Evolutionary conservation across 78 protist genomes (phyloP), one percentile per base, ranked within the genome.

Genomic region (Dictyostelium purpureum): DNA sequence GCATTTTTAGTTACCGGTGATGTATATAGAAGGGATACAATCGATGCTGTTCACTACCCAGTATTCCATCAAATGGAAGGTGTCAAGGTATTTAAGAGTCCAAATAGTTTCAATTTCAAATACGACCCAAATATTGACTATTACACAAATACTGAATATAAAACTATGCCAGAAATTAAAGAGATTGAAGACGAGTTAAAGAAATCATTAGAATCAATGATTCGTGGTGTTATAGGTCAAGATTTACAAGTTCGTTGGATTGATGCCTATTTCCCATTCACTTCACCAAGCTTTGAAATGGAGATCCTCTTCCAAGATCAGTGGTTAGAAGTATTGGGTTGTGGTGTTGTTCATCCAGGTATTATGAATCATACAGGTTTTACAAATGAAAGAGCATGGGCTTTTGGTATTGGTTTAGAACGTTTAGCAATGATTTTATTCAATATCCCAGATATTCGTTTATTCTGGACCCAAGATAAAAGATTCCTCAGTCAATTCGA

Each of bases 321-420:
- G 31, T 97, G 99, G 99, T 77, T 96, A 59, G 99, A 97, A 61
- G 98, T 95, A 33, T 90, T 95, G 61, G 97, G 97, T 33, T 96
- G 98, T 83, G 99, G 99, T 21, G 94, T 97, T 0, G 75, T 96
- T 16, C 96, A 93, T 38, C 96, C 77, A 74, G 16, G 24, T 10
- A 90, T 97, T 65, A 51, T 97, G 57, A 19, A 75, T 10, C 35
- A 47, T 37, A 7, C 47, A 10, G 95, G 94, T 7, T 5, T 24
- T 5, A 70, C 35, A 0, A 66, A 95, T 35, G 4, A 88, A 11
- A 37, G 89, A 49, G 98, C 97, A 24, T 97, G 98, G 98, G 99
- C 99, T 6, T 97, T 97, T 79, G 99, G 99, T 3, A 67, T 97
- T 19, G 99, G 99, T n/a, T 69, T 98, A 38, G 99, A 98, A 81